Evolutionary conservation across 768 basidiomycete species (phyloP).

Genomic region (Suillus ampliporus): DNA sequence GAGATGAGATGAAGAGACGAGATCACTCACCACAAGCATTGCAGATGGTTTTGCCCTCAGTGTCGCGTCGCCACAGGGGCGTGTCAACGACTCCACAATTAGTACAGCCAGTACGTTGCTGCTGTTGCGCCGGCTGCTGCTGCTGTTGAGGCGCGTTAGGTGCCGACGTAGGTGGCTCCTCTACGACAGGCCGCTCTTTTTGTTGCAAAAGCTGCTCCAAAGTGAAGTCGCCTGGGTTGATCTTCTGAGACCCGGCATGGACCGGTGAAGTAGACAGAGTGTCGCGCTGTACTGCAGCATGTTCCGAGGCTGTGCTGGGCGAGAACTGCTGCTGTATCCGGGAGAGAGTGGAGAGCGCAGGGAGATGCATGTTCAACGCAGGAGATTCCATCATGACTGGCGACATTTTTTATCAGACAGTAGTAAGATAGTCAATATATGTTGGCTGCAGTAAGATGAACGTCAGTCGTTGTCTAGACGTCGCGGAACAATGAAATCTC

Average conservation of each 20-base stretch:
- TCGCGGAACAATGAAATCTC: not conserved
- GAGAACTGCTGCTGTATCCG: conserved; percentile 55
- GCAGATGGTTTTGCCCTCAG: conserved; percentile 83
- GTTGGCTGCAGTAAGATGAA: conserved; percentile 1
- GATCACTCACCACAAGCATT: conserved; percentile 85
- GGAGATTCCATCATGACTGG: conserved; percentile 64
- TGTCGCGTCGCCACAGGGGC: conserved; percentile 85
- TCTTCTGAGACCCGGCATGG: conserved; percentile 31
- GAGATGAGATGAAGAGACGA: conserved; percentile 40
- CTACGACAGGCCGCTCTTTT: conserved; percentile 32
- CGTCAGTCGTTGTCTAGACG: not conserved
- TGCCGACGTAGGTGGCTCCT: conserved; percentile 22
- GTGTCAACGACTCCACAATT: conserved; percentile 82
- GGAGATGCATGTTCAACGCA: conserved; percentile 54
- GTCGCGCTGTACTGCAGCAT: conserved; percentile 13
- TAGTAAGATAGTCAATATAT: conserved; percentile 42
- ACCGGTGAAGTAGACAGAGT: conserved; percentile 23
- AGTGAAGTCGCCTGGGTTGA: conserved; percentile 34
- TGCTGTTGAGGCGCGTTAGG: conserved; percentile 28
- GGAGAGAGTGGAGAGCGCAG: conserved; percentile 47
- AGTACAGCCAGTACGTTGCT: conserved; percentile 56
- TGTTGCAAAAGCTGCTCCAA: conserved; percentile 38
- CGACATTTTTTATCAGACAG: conserved; percentile 47
- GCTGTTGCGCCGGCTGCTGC: conserved; percentile 35
- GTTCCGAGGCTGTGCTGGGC: conserved; percentile 32